Conservation (phyloP, 345 rosid genomes). For the Salix arbutifolia region DNA sequence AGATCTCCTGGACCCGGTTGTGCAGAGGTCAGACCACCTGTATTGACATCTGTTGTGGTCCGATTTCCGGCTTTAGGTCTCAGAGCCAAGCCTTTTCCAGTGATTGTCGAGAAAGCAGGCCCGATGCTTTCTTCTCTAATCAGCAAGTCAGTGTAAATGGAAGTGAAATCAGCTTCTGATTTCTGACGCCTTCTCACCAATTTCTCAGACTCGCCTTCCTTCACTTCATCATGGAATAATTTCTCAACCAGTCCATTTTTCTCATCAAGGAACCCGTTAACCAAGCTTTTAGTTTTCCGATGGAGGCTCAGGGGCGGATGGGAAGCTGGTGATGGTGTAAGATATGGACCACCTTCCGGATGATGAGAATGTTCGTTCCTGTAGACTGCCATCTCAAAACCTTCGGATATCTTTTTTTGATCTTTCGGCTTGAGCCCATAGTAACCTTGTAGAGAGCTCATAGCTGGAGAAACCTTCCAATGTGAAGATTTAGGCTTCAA, state of each 20-base stretch:
- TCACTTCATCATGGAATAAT: conserved; percentile 17
- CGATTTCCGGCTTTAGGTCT: conserved; percentile 20
- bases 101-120: conserved; percentile 8
- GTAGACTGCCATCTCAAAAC: conserved; percentile 10
- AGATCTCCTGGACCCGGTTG: conserved; percentile 17
- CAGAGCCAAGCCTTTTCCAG: conserved; percentile 27
- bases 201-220: conserved; percentile 37
- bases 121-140: conserved; percentile 16
- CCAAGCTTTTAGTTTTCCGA: conserved; percentile 48
- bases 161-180: conserved; percentile 45
- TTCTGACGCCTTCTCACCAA: conserved; percentile 62
- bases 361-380: conserved; percentile 23
- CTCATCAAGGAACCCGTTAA: conserved; percentile 39
- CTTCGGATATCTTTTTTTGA: not conserved
- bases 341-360: conserved; percentile 30
- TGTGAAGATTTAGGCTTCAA: conserved; percentile 14
- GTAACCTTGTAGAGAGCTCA: conserved; percentile 28
- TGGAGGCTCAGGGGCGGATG: conserved; percentile 13
- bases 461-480: conserved; percentile 24
- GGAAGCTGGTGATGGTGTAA: conserved; percentile 19
- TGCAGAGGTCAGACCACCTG: conserved; percentile 12
- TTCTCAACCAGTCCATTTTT: not conserved
- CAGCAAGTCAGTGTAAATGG: not conserved
- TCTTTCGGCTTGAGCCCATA: conserved; percentile 17
- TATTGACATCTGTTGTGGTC: conserved; percentile 14